These are phyloP conservation scores for Microsporum canis DNA, from an alignment of 2,329 filamentous ascomycete genomes.

Conservation along the genomic window DNA sequence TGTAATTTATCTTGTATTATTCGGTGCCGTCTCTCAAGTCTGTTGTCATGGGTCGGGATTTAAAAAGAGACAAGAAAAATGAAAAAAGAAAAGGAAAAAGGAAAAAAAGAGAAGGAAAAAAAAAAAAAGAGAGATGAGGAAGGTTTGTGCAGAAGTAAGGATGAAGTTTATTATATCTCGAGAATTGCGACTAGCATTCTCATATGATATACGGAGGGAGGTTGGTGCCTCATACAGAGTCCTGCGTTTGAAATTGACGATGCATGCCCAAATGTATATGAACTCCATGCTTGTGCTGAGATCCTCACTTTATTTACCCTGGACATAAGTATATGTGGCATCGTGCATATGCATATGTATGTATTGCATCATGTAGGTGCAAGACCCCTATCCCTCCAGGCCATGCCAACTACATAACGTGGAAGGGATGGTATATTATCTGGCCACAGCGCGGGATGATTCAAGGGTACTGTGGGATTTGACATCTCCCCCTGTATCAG, in stretches of 20 bases:
- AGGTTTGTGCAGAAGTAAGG: not conserved
- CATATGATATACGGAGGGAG: not conserved
- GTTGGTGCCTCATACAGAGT: not conserved
- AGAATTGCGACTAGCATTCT: not conserved
- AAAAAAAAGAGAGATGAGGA: not conserved
- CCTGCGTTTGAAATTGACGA: not conserved
- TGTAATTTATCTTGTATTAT: not conserved
- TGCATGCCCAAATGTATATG: not conserved
- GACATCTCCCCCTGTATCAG: not conserved
- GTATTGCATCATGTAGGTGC: conserved; percentile 1
- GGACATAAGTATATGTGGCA: not conserved
- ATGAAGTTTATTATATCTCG: not conserved
- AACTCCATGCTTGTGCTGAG: not conserved
- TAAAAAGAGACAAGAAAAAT: not conserved
- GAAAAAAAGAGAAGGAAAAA: too few species aligned
- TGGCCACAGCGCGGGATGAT: not conserved
- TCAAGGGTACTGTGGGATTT: not conserved
- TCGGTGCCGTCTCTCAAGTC: not conserved
- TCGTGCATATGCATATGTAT: conserved; percentile 1
- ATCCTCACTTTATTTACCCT: not conserved
- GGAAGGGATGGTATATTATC: not conserved
- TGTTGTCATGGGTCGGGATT: not conserved
- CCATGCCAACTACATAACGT: not conserved
- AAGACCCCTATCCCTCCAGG: not conserved
- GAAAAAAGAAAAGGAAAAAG: not conserved